Percentiles rank a stretch among this genome's conserved stretches.
Evolutionary conservation across 2,329 filamentous ascomycete genomes (phyloP).

Genomic region (Penicillium sp.): DNA sequence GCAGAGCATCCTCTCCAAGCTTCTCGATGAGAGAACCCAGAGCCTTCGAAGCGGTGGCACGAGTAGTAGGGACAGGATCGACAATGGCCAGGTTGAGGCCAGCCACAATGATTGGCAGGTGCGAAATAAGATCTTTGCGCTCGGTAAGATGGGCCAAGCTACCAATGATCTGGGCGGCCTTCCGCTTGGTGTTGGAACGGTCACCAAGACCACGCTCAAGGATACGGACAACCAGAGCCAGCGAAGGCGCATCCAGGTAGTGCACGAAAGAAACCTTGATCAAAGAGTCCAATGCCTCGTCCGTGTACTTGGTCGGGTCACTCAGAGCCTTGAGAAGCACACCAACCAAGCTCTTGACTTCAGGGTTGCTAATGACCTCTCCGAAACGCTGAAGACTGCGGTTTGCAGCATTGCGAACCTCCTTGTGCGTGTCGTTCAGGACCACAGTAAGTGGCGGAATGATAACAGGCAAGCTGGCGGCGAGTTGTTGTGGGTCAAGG

Average conservation of each 20-base stretch:
- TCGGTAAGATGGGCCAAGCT: slow-evolving; percentile 96
- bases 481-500: slow-evolving; percentile 90
- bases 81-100: slow-evolving; percentile 87
- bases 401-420: slow-evolving; percentile 88
- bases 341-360: slow-evolving; percentile 88
- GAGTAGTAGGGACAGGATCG: slow-evolving; percentile 92
- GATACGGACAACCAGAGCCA: slow-evolving; percentile 92
- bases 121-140: slow-evolving; percentile 86
- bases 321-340: slow-evolving; percentile 94
- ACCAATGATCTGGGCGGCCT: slow-evolving; percentile 95
- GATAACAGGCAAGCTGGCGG: slow-evolving; percentile 88
- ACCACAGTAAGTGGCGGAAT: slow-evolving; percentile 94
- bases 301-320: slow-evolving; percentile 95
- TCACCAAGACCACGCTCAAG: slow-evolving; percentile 89
- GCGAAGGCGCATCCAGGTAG: slow-evolving; percentile 94
- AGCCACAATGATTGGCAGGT: slow-evolving; percentile 88
- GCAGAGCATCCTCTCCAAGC: slow-evolving; percentile 91
- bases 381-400: slow-evolving; percentile 96
- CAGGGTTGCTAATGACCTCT: slow-evolving; percentile 96
- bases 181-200: slow-evolving; percentile 91
- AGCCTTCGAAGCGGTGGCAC: slow-evolving; percentile 93
- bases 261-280: slow-evolving; percentile 99
- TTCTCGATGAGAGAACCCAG: slow-evolving; percentile 97
- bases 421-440: slow-evolving; percentile 96
- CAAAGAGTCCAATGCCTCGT: slow-evolving; percentile 86